Evolutionary conservation across 176 grass and related monocot species (phyloP), one percentile per base, ranked within the genome.

Genomic region (Avena atlantica): DNA sequence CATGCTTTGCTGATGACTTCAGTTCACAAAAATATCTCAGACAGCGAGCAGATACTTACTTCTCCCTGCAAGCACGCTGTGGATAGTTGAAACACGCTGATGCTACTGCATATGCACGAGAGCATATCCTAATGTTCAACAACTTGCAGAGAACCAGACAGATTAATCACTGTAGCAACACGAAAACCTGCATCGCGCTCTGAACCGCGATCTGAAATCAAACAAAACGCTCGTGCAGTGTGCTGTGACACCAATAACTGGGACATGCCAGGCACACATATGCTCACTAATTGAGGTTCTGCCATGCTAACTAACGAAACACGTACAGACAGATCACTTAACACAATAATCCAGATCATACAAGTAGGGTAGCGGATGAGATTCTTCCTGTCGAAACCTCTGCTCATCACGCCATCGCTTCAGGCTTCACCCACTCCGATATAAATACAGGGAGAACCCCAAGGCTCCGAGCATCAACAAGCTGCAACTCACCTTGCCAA

Each of bases 241-340:
- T 48, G 71, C 83, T 60, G 40, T 91, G 86, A 68, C 74, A 58
- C 31, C 77, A 53, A 57, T 73, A 82, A 47, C 70, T 73, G 45
- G 50, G 83, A 84, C 86, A 91, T 88, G 78, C 81, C 81, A 86
- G 70, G 17, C 48, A 56, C 48, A 56, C 14, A 36, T 19, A 87
- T 75, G 9, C 66, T 20, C 17, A 80, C 56, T 63, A 12, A 50
- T 70, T 70, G 13, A 49, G 19, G 0, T 56, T 42, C n/a, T 85
- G 57, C 16, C 58, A 49, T 2, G 24, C 23, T 69, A 70, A 69
- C 64, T 42, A 60, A 69, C 27, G 81, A 25, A 57, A 44, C 5
- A 42, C 40, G 6, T 5, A 50, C 45, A 82, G 75, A 84, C 79
- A 37, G 7, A 74, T 63, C 70, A 78, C 79, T 78, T 29, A 34